Conservation (phyloP, 176 grass and related monocot genomes). For the Oryza meridionalis region DNA sequence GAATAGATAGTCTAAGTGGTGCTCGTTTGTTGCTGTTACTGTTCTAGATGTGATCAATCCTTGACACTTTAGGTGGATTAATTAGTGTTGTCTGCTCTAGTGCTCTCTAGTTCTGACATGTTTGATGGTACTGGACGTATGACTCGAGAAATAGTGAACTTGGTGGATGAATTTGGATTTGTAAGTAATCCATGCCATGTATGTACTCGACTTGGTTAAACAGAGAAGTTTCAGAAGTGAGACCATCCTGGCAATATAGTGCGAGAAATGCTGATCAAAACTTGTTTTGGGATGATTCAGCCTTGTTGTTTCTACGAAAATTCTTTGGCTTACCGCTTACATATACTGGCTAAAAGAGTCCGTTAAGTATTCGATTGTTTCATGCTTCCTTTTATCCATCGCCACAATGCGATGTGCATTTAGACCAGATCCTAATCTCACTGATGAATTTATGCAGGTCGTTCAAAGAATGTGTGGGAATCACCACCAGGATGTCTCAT, state of each 20-base stretch:
- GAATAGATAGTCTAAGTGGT: background rate
- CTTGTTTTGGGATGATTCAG: background rate
- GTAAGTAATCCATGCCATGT: background rate
- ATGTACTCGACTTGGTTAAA: background rate
- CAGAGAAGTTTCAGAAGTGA: background rate
- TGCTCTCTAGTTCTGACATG: background rate
- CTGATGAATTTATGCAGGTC: constrained; percentile 42
- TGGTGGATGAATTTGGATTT: background rate
- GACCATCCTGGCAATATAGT: background rate
- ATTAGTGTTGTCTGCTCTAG: background rate
- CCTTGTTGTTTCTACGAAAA: background rate
- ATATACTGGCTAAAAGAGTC: background rate
- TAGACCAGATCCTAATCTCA: background rate
- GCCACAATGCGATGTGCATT: background rate
- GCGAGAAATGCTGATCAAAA: background rate
- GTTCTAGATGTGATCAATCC: background rate
- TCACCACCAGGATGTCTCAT: constrained; percentile 87
- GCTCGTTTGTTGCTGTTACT: background rate
- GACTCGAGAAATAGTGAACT: background rate
- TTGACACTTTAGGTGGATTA: constrained; percentile 10
- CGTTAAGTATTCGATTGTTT: background rate
- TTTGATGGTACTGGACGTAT: background rate
- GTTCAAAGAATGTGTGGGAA: constrained; percentile 88
- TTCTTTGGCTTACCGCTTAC: background rate
- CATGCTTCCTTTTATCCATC: background rate